Base-by-base conservation (phyloP, 2,329 filamentous ascomycete genomes). In the Teratosphaeria zuluensis region DNA sequence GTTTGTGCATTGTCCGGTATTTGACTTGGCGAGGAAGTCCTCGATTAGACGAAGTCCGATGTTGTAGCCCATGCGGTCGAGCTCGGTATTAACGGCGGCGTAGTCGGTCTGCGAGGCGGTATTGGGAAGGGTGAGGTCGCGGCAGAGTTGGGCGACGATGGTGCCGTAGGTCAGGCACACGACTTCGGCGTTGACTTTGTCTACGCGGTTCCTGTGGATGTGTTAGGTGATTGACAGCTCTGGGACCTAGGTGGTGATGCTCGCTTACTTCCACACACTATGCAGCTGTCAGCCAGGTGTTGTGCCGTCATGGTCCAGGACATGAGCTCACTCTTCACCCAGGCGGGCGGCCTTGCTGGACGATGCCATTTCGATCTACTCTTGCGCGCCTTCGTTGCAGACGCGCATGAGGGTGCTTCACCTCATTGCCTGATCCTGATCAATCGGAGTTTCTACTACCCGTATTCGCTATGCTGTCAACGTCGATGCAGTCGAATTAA, bases 41-140 rank as follows among this genome's bases (percentile, higher is more conserved):
- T 99, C 94, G 66, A 99, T 96, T 65, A 99, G 77, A 42, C 94
- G 89, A 70, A 97, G 81, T 31, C 94, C 94, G 64, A 99, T 99
- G 70, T 97, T 97, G 78, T 97, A 96, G 58, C 94, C 94, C 94
- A 99, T 99, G 77, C 92, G 95, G 72, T 99, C 94, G 52, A 99
- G 82, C 74, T 99, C 94, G 74, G 92, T 91, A 78, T 99, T 99
- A 72, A 99, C 92, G 73, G 97, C 91, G 56, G 84, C 80, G 72
- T 99, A 99, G 76, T 97, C 90, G 68, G 84, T 86, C 68, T 96
- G 91, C n/a, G 58, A 59, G 21, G 65, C 60, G 54, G 68, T 70
- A 55, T 65, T 64, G 38, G 69, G 65, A 28, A 70, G 60, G 21
- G 62, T 64, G 73, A 92, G 96, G 78, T 99, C 94, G 74, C 92